phyloP scores from a whole-genome alignment of 352 stramenopile species.

The Aphanomyces euteiches region DNA sequence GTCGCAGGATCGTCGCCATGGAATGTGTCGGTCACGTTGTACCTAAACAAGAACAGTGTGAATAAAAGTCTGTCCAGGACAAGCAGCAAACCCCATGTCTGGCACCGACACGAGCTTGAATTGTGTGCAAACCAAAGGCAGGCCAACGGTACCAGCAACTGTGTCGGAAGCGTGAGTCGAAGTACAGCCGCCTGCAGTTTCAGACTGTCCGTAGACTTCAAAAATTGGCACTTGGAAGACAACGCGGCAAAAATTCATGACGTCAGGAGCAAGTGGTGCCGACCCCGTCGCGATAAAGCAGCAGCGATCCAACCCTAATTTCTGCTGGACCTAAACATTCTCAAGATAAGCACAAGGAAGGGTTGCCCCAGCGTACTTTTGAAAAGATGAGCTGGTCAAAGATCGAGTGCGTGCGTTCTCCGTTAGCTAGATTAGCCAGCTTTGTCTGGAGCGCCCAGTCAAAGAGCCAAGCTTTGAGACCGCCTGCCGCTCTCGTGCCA shows the following conservation, averaged over 20 bases:
- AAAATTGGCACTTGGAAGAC: slow-evolving; percentile 88
- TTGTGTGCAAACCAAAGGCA: slow-evolving; percentile 78
- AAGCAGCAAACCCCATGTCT: slow-evolving; percentile 93
- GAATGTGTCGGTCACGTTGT: slow-evolving; percentile 37
- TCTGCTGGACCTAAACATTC: slow-evolving; percentile 39
- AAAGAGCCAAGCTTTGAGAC: slow-evolving; percentile 65
- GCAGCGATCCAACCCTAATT: slow-evolving; percentile 65
- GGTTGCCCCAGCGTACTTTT: slow-evolving; percentile 40
- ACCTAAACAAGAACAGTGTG: slow-evolving; percentile 5
- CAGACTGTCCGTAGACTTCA: slow-evolving; percentile 95
- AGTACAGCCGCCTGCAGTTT: slow-evolving; percentile 51
- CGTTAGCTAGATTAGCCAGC: slow-evolving; percentile 42
- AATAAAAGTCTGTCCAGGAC: background rate
- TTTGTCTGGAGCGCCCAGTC: slow-evolving; percentile 58
- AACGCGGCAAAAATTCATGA: slow-evolving; percentile 93
- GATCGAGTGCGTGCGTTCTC: slow-evolving; percentile 65
- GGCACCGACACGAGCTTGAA: slow-evolving; percentile 92
- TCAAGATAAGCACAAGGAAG: no score
- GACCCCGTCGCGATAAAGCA: slow-evolving; percentile 91
- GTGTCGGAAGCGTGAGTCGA: slow-evolving; percentile 40
- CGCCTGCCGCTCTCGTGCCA: slow-evolving; percentile 49
- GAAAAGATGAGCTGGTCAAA: slow-evolving; percentile 96
- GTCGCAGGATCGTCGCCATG: slow-evolving; percentile 21
- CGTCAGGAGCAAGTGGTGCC: slow-evolving; percentile 87
- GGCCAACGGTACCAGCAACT: slow-evolving; percentile 87